Base-by-base conservation (phyloP, 2,329 filamentous ascomycete species). In the Epichloe uncinata region DNA sequence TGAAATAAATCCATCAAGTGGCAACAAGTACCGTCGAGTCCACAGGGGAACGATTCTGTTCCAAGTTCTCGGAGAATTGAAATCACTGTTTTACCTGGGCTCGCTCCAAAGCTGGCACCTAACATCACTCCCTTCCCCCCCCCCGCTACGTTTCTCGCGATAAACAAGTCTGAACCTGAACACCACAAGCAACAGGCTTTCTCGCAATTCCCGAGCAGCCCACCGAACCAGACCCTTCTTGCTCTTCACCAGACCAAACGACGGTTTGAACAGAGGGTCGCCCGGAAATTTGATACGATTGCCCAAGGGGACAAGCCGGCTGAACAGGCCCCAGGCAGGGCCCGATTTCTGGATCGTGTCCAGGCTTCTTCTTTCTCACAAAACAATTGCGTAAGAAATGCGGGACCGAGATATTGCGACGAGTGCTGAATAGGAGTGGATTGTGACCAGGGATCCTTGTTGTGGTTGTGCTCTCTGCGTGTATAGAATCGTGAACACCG, bases 391-490 rank as follows among this genome's bases (percentile, higher is more conserved):
- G 33, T 2, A 56, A 49, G 36, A 60, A 56, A 3, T 61, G 56
- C 4, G 58, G 51, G 15, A 52, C 53, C 40, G 47, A 26, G 3
- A 66, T 50, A 50, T 60, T 57, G 53, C 64, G 52, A 16, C 55
- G 58, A n/a, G 63, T 66, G 45, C 62, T 61, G 56, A 67, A 65
- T 42, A 60, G 58, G 37, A 67, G 66, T 16, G 64, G 63, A 49
- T 65, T 67, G 18, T 56, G 58, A 26, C 50, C 51, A 7, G 48
- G 45, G 7, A 49, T n/a, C 5, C 43, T 48, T 15, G 36, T 41
- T n/a, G 22, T 34, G 5, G 13, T 18, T 13, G 45, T 6, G 16
- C 3, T n/a, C 8, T 43, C 48, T 37, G 13, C 42, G 3, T 48
- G 18, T 6, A 49, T 20, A 13, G 35, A 40, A 15, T 22, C 42